Evolutionary conservation across 805 yeast genomes (phyloP), one percentile per base, ranked within the genome.

Genomic region (Yarrowia sp.): DNA sequence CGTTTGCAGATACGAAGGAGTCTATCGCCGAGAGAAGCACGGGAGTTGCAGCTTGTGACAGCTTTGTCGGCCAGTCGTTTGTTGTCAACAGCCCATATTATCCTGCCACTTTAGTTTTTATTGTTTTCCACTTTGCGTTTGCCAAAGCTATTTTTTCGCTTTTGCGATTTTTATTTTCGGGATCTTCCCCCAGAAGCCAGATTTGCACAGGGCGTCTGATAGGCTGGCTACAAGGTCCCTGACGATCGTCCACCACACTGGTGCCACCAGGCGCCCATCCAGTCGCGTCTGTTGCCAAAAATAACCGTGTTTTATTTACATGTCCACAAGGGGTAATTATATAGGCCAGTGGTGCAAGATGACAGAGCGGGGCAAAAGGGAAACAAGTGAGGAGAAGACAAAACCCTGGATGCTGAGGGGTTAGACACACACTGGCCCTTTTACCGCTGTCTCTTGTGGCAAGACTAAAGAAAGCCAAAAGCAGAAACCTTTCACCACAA

Each of bases 181-280:
- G 32, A 17, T 35, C 55, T 32, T 48, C 22, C 39, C 38, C 53
- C 55, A 33, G 31, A 35, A 48, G 55, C 55, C 55, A 48, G 55
- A 35, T 33, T 22, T 4, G 17, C 11, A 14, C n/a, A 9, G 17
- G 14, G 41, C 55, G 55, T 35, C 55, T 50, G 57, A 50, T 36
- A 50, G 42, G 57, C 43, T 50, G 57, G 43, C 41, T 28, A 50
- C 57, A 50, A 36, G 43, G 43, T 18, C 57, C 43, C 57, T 50
- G 43, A 50, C 57, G 57, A 50, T 50, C 57, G 57, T 14, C 57
- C 13, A 17, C 33, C n/a, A 8, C 57, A 14, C 13, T 6, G 32
- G 42, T 47, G 53, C 36, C 36, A 44, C 50, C 35, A 31, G 51
- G 5, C 28, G 28, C 28, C 36, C 17, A 1, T 11, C 48, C 33